Percentiles rank a stretch among this genome's conserved stretches.
Conservation (phyloP, 2,329 filamentous ascomycete species). For the Atkinsonella texensis region DNA sequence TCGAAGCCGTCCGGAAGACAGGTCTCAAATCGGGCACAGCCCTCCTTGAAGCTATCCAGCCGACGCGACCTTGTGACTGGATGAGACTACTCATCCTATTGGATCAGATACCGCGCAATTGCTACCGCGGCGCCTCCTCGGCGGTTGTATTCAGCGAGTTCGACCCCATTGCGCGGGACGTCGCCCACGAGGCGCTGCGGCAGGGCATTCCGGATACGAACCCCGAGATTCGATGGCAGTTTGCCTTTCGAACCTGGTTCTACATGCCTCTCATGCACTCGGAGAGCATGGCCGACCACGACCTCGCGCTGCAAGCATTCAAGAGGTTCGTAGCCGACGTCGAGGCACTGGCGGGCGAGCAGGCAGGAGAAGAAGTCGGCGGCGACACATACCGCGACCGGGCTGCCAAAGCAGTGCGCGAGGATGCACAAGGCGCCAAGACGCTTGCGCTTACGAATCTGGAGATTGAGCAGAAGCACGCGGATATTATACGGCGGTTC, state of each 20-base stretch:
- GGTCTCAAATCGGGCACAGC: slow-evolving; percentile 16
- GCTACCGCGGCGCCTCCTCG: slow-evolving; percentile 38
- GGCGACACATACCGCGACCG: slow-evolving; percentile 14
- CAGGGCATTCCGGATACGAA: slow-evolving; percentile 16
- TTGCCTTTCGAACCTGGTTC: slow-evolving; percentile 40
- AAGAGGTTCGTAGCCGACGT: slow-evolving; percentile 21
- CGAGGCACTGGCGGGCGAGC: slow-evolving; percentile 17
- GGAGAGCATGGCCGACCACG: slow-evolving; percentile 35
- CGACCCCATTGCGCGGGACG: slow-evolving; percentile 38
- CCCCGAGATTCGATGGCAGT: slow-evolving; percentile 20
- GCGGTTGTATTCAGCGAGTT: slow-evolving; percentile 39
- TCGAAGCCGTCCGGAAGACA: slow-evolving; percentile 20
- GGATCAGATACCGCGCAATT: slow-evolving; percentile 52
- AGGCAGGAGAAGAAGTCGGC: slow-evolving; percentile 6
- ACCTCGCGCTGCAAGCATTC: slow-evolving; percentile 21
- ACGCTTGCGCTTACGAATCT: slow-evolving; percentile 12
- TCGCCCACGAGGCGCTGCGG: slow-evolving; percentile 26
- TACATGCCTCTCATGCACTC: slow-evolving; percentile 49
- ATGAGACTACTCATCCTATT: slow-evolving; percentile 44
- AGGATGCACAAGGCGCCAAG: slow-evolving; percentile 15
- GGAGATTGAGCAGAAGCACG: slow-evolving; percentile 33
- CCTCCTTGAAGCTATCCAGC: slow-evolving; percentile 17
- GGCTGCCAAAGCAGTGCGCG: slow-evolving; percentile 16
- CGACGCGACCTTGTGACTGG: slow-evolving; percentile 21
- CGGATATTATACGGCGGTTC: slow-evolving; percentile 37